Evolutionary conservation across 176 grass and related monocot genomes (phyloP).

Genomic region (Chloris gayana): DNA sequence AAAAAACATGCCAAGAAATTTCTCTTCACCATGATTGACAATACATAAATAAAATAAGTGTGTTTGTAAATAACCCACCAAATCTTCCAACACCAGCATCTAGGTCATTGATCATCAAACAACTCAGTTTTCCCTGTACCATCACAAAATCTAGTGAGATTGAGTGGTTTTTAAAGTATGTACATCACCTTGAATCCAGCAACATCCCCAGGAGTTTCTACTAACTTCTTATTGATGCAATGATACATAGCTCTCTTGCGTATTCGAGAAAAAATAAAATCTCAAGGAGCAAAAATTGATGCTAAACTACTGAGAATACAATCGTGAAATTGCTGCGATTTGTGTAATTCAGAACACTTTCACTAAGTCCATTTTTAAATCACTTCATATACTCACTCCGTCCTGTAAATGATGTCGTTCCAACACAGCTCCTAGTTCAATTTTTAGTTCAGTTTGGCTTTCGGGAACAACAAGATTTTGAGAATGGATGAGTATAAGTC

Average conservation of each 20-base stretch:
- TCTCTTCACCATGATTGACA: not conserved
- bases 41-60: constrained; percentile 7
- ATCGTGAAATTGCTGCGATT: not conserved
- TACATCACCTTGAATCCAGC: constrained; percentile 2
- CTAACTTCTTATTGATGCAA: too few relatives aligned
- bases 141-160: constrained; percentile 38
- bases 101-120: constrained; percentile 99
- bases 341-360: constrained; percentile 28
- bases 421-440: too few relatives aligned
- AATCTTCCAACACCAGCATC: constrained; percentile 99
- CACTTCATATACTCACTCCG: too few relatives aligned
- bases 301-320: not conserved
- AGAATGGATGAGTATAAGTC: too few relatives aligned
- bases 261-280: too few relatives aligned
- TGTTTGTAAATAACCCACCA: constrained; percentile 56
- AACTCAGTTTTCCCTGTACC: constrained; percentile 90
- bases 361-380: not conserved
- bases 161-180: not conserved
- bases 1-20: not conserved
- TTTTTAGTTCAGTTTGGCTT: too few relatives aligned
- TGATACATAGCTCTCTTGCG: too few relatives aligned
- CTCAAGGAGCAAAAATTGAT: not conserved
- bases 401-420: too few relatives aligned
- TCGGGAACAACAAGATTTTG: too few relatives aligned
- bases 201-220: constrained; percentile 6